These are phyloP conservation scores for Dryas integrifolia DNA, from an alignment of 331 rosid genomes.

Conservation along the genomic window DNA sequence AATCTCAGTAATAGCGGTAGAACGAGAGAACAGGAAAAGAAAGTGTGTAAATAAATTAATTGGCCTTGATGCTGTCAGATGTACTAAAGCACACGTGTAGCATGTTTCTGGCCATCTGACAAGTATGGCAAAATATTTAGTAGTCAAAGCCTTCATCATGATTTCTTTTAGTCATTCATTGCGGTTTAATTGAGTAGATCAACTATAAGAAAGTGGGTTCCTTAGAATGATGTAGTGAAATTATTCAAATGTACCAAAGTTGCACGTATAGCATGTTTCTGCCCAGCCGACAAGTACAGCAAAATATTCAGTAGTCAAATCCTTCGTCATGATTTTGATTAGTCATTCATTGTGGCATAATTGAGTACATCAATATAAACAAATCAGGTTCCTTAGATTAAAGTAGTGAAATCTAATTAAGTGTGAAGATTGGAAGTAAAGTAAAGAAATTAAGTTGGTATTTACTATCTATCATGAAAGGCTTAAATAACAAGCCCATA, in stretches of 20 bases:
- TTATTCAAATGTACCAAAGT: neutral
- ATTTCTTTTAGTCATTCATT: neutral
- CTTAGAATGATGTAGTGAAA: neutral
- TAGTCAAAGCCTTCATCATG: neutral
- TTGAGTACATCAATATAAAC: neutral
- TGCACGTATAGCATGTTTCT: neutral
- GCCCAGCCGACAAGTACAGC: neutral
- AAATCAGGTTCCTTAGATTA: neutral
- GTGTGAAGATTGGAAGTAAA: too few relatives aligned
- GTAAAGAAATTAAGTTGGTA: too few relatives aligned
- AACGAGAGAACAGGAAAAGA: constrained; percentile 1
- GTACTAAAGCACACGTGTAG: neutral
- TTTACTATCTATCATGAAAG: too few relatives aligned
- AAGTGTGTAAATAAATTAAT: neutral
- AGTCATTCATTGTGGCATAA: neutral
- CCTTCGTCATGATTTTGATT: neutral
- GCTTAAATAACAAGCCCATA: too few relatives aligned
- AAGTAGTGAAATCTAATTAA: neutral
- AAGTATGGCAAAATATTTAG: neutral
- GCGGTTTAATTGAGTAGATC: neutral
- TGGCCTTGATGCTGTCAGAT: neutral
- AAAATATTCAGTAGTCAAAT: neutral
- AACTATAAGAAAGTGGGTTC: neutral
- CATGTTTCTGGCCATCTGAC: neutral
- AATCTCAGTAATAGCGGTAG: neutral